phyloP scores from a whole-genome alignment of 805 yeast genomes.

The Nakazawaea wyomingensis region DNA sequence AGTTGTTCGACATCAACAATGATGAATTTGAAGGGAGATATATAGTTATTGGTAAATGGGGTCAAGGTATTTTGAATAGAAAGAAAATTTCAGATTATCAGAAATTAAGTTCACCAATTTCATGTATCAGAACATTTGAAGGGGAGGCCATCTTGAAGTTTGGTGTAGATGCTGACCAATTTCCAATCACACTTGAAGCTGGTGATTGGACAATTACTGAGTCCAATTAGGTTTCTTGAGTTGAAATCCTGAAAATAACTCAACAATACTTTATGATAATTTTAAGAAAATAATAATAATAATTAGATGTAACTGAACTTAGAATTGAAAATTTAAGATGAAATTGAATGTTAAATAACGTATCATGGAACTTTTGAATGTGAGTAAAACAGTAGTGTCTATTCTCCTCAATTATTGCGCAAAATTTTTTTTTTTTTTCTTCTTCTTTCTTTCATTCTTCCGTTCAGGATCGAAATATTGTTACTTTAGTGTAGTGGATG shows the following conservation, averaged over 20 bases:
- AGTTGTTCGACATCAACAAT: slow-evolving; percentile 23
- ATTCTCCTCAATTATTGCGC: neutral
- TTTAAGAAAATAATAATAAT: too few relatives aligned
- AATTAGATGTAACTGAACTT: too few relatives aligned
- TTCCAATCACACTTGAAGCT: neutral
- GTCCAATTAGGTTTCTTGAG: too few relatives aligned
- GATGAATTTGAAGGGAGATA: slow-evolving; percentile 35
- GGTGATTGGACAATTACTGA: slow-evolving; percentile 6
- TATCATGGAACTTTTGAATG: too few relatives aligned
- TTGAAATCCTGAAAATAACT: too few relatives aligned
- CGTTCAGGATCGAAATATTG: too few relatives aligned
- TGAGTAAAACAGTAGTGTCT: neutral
- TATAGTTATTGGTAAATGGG: slow-evolving; percentile 46
- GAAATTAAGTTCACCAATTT: slow-evolving; percentile 2
- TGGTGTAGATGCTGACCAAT: slow-evolving; percentile 9
- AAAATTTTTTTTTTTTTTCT: neutral
- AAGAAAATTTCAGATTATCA: neutral
- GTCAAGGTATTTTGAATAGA: slow-evolving; percentile 37
- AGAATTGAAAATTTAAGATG: too few relatives aligned
- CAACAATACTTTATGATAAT: too few relatives aligned
- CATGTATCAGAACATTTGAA: slow-evolving; percentile 10
- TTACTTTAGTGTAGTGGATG: too few relatives aligned
- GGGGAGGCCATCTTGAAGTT: slow-evolving; percentile 1
- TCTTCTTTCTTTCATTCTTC: too few relatives aligned
- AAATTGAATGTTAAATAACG: too few relatives aligned